Percentiles rank a stretch among this genome's conserved stretches.
phyloP scores from a whole-genome alignment of 805 yeast genomes.

The Maudiozyma serrabonitensis region DNA sequence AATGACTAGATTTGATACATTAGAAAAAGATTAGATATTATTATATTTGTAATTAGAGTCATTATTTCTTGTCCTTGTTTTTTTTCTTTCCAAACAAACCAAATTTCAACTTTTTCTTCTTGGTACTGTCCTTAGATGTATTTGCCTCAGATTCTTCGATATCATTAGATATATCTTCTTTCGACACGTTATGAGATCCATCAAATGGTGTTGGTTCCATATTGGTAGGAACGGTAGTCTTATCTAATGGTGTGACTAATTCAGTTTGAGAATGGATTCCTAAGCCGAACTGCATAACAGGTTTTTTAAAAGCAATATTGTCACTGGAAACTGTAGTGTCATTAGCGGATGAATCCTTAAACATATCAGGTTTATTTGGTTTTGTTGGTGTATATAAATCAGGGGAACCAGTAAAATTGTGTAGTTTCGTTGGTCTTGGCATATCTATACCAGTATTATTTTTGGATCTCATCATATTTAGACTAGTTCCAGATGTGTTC shows the following conservation, averaged over 20 bases:
- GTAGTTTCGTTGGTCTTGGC: constrained; percentile 4
- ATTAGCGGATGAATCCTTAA: not conserved
- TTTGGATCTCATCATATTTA: not conserved
- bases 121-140: constrained; percentile 11
- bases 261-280: not conserved
- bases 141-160: constrained; percentile 1
- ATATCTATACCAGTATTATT: not conserved
- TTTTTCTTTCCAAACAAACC: constrained; percentile 21
- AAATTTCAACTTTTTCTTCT: constrained; percentile 18
- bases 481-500: not conserved
- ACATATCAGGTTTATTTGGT: constrained; percentile 7
- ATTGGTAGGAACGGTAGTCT: constrained; percentile 3
- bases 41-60: not conserved
- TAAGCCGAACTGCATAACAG: constrained; percentile 3
- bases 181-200: not conserved
- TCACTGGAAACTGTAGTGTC: not conserved
- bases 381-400: constrained; percentile 8
- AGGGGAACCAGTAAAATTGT: not conserved
- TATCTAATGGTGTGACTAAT: constrained; percentile 2
- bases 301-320: not conserved
- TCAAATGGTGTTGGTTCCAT: not conserved
- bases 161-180: not conserved
- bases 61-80: not conserved
- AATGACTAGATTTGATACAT: not conserved
- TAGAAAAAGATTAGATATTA: not conserved